Conservation (phyloP, 2,329 filamentous ascomycete genomes). For the Aphanoascus verrucosus region DNA sequence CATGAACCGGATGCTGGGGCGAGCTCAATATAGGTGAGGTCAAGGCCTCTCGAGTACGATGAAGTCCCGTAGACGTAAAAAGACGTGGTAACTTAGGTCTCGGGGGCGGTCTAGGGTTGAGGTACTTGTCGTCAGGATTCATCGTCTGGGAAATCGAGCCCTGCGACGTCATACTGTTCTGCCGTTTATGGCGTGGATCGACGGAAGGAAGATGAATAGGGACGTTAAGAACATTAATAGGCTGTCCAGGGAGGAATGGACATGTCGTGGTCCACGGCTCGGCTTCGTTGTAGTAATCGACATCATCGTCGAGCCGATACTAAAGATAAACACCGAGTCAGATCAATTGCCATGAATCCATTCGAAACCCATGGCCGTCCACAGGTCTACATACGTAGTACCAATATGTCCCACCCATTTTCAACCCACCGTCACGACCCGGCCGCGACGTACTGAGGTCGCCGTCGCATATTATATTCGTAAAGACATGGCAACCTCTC, state of each 20-base stretch:
- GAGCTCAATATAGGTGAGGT: conserved; percentile 21
- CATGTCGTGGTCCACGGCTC: conserved; percentile 67
- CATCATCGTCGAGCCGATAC: conserved; percentile 72
- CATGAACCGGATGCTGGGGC: conserved; percentile 21
- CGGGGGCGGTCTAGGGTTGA: conserved; percentile 53
- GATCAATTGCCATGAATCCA: background rate
- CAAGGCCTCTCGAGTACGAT: conserved; percentile 6
- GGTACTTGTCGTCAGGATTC: conserved; percentile 66
- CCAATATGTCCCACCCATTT: conserved; percentile 89
- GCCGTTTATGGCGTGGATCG: conserved; percentile 44
- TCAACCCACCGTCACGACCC: conserved; percentile 65
- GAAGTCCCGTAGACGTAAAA: conserved; percentile 19
- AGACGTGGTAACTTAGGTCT: conserved; percentile 38
- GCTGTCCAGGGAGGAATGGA: conserved; percentile 77
- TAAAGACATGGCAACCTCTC: conserved; percentile 79
- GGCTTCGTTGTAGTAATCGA: conserved; percentile 63
- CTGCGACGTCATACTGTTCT: conserved; percentile 49
- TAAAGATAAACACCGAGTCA: conserved; percentile 29
- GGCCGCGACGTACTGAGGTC: conserved; percentile 42
- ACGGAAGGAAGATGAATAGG: conserved; percentile 53
- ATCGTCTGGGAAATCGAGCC: conserved; percentile 58
- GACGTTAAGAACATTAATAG: conserved; percentile 72
- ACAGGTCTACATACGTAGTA: conserved; percentile 68
- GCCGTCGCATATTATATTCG: conserved; percentile 74
- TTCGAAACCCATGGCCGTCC: conserved; percentile 2